These are phyloP conservation scores for Rhynchospora tenuis DNA, from an alignment of 176 grass and related monocot species.

Conservation along the genomic window DNA sequence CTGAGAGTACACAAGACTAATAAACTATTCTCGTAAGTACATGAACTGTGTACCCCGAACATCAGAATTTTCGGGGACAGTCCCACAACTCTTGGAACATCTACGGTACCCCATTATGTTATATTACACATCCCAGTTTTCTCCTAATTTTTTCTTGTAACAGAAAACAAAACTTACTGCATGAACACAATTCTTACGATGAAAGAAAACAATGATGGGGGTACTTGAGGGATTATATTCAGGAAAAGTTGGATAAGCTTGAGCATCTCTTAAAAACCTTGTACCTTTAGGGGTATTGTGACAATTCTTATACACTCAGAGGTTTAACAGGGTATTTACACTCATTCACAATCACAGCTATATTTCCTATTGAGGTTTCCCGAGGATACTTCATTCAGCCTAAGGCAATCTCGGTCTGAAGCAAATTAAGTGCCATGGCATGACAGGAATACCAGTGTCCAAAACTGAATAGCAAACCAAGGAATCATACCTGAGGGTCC, in stretches of 20 bases:
- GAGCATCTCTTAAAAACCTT: background rate
- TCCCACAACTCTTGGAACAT: background rate
- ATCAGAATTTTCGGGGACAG: background rate
- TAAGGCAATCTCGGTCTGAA: background rate
- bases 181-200: background rate
- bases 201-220: background rate
- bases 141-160: background rate
- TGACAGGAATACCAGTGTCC: background rate
- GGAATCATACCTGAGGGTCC: conserved; percentile 11
- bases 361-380: background rate
- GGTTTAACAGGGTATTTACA: background rate
- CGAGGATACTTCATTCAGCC: background rate
- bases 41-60: background rate
- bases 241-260: background rate
- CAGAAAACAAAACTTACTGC: background rate
- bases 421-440: background rate
- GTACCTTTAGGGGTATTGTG: background rate
- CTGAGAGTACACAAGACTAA: background rate
- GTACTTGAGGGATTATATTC: background rate
- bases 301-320: background rate
- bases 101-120: background rate
- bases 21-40: background rate
- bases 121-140: background rate
- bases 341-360: background rate
- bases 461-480: background rate